Evolutionary conservation across 352 stramenopile genomes (phyloP).

Genomic region (Elongisporangium undulatum): DNA sequence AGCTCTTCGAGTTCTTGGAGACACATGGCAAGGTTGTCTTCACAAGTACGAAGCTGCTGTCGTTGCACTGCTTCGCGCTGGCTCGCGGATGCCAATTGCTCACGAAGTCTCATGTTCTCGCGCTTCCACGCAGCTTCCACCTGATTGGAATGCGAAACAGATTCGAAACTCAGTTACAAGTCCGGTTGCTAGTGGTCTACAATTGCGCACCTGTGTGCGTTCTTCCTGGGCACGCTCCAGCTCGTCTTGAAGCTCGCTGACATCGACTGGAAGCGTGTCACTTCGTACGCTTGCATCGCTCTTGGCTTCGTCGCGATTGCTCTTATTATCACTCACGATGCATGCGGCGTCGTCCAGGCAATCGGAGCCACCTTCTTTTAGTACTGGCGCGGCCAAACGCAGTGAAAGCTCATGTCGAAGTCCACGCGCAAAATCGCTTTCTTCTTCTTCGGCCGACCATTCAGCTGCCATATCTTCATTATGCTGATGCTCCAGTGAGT

Average conservation of each 20-base stretch:
- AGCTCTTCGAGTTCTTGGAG: slow-evolving; percentile 10
- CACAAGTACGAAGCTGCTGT: slow-evolving; percentile 6
- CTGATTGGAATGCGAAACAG: background rate
- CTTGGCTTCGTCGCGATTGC: background rate
- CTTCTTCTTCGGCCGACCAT: background rate
- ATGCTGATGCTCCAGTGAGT: background rate
- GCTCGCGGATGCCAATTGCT: slow-evolving; percentile 7
- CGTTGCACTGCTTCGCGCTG: slow-evolving; percentile 7
- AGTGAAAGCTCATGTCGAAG: background rate
- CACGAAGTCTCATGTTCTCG: slow-evolving; percentile 19
- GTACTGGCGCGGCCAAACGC: background rate
- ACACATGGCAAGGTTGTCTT: slow-evolving; percentile 2
- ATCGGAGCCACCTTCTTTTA: background rate
- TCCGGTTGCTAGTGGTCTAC: background rate
- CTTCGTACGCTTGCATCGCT: background rate
- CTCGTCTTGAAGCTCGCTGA: background rate
- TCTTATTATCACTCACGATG: background rate
- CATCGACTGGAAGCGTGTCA: background rate
- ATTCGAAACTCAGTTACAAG: background rate
- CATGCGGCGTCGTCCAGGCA: background rate
- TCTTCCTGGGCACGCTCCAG: background rate
- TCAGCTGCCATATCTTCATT: background rate
- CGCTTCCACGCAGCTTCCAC: slow-evolving; percentile 18
- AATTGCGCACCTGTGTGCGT: background rate
- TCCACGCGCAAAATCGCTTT: background rate